These are phyloP conservation scores for Hanseniaspora thailandica DNA, from an alignment of 805 yeast species.

Conservation along the genomic window DNA sequence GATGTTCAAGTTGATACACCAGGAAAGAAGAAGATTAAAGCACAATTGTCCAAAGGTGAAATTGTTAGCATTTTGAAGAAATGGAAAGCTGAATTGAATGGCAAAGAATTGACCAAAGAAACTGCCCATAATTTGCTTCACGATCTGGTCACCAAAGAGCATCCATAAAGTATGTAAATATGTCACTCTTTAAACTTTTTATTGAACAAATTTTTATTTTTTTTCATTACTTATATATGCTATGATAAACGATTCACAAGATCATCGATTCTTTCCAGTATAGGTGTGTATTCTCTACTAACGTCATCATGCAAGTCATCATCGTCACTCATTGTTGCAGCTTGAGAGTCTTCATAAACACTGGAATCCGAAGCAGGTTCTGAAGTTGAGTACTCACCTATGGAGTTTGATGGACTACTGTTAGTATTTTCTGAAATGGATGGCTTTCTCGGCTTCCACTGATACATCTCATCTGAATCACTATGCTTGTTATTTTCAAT, in stretches of 20 bases:
- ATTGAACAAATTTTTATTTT: neutral
- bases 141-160: neutral
- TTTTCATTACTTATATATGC: neutral
- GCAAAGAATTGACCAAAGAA: slow-evolving; percentile 39
- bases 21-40: slow-evolving; percentile 13
- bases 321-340: slow-evolving; percentile 3
- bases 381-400: slow-evolving; percentile 38
- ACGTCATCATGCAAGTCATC: slow-evolving; percentile 35
- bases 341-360: slow-evolving; percentile 26
- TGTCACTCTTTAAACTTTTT: neutral
- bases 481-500: neutral
- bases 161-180: neutral
- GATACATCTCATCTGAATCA: slow-evolving; percentile 17
- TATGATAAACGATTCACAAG: slow-evolving; percentile 19
- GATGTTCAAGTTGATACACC: neutral
- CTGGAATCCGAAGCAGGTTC: slow-evolving; percentile 25
- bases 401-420: slow-evolving; percentile 29
- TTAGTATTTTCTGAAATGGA: slow-evolving; percentile 23
- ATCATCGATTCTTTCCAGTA: slow-evolving; percentile 38
- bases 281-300: slow-evolving; percentile 45
- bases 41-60: slow-evolving; percentile 4
- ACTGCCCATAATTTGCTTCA: slow-evolving; percentile 16
- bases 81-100: slow-evolving; percentile 41
- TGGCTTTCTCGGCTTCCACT: slow-evolving; percentile 20
- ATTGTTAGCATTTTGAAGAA: slow-evolving; percentile 31